These are phyloP conservation scores for Pseudogymnoascus sp. DNA, from an alignment of 2,329 filamentous ascomycete genomes.

Conservation along the genomic window DNA sequence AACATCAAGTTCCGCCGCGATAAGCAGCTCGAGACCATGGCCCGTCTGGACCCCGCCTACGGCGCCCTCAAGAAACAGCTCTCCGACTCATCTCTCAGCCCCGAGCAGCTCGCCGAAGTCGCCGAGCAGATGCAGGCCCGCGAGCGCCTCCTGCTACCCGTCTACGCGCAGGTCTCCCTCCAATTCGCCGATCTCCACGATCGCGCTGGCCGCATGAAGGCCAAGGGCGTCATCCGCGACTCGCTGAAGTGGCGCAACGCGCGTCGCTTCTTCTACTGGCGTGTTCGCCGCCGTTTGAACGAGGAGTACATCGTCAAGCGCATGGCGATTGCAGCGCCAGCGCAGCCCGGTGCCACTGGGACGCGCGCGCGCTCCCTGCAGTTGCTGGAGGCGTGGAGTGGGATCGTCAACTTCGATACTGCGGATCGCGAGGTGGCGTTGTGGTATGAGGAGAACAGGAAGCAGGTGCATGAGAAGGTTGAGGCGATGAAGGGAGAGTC, in stretches of 20 bases:
- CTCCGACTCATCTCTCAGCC: slow-evolving; percentile 54
- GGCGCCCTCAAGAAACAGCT: slow-evolving; percentile 76
- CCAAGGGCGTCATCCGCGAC: slow-evolving; percentile 88
- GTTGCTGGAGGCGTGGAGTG: slow-evolving; percentile 77
- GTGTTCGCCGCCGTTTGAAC: slow-evolving; percentile 89
- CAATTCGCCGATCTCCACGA: slow-evolving; percentile 98
- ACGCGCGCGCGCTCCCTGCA: slow-evolving; percentile 62
- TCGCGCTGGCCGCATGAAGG: slow-evolving; percentile 94
- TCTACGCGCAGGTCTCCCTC: slow-evolving; percentile 91
- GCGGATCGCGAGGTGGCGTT: slow-evolving; percentile 78
- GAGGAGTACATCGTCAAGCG: slow-evolving; percentile 96
- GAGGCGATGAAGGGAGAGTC: slow-evolving; percentile 75
- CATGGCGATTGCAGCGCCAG: slow-evolving; percentile 50
- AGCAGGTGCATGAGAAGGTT: slow-evolving; percentile 75
- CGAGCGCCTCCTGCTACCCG: slow-evolving; percentile 82
- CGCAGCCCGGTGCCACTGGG: slow-evolving; percentile 42
- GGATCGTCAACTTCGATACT: slow-evolving; percentile 66
- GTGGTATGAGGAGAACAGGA: slow-evolving; percentile 96
- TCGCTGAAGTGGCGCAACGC: slow-evolving; percentile 80
- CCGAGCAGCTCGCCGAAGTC: slow-evolving; percentile 70
- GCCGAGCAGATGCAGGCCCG: slow-evolving; percentile 79
- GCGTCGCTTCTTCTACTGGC: slow-evolving; percentile 99
- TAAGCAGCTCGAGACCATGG: slow-evolving; percentile 96
- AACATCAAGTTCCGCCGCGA: slow-evolving; percentile 98
- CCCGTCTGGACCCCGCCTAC: slow-evolving; percentile 81